Evolutionary conservation across 2,329 filamentous ascomycete genomes (phyloP), one percentile per base, ranked within the genome.

Genomic region (Sclerotinia subarctica): DNA sequence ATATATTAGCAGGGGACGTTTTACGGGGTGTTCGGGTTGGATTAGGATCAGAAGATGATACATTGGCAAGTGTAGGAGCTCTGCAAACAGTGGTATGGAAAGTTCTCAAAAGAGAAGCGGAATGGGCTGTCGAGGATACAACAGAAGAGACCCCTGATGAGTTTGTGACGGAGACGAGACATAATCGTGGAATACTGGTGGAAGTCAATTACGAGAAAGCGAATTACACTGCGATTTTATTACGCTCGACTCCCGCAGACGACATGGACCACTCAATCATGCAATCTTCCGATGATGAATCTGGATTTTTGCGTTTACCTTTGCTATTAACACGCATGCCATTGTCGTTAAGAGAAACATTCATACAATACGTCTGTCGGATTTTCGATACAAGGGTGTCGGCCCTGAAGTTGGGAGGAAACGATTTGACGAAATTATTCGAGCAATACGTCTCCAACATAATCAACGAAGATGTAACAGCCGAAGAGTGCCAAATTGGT

Each of bases 301-400:
- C 69, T 60, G 74, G 71, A 19, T 83, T 82, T 73, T 78, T 81
- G 11, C 74, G 77, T 5, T 78, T 82, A 26, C 81, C 82, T 0
- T 74, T 83, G 13, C 72, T 83, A 24, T 73, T 83, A 44, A 76
- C 79, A 13, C 81, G 80, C 69, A 83, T 83, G 81, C 81, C 82
- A 0, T 77, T 74, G 1, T 73, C 79, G 0, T 69, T 83, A 5
- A 78, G 81, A 29, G 78, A 81, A 13, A 76, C 78, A 13, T 80
- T 83, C 63, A 72, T 80, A 15, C 76, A 80, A 47, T 82, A 81
- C 72, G 74, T 83, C 29, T 69, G 77, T 11, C 79, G 77, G 1
- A 78, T 77, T 38, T 83, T 83, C 70, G 81, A 83, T 72, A 76
- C 79, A 5, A 77, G 79, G 68, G 73, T 80, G 21, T 78, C 79